A percentile compares a stretch with the other conserved stretches of the same genome.
Evolutionary conservation across 176 grass and related monocot species (phyloP).

Genomic region (Zizania latifolia): DNA sequence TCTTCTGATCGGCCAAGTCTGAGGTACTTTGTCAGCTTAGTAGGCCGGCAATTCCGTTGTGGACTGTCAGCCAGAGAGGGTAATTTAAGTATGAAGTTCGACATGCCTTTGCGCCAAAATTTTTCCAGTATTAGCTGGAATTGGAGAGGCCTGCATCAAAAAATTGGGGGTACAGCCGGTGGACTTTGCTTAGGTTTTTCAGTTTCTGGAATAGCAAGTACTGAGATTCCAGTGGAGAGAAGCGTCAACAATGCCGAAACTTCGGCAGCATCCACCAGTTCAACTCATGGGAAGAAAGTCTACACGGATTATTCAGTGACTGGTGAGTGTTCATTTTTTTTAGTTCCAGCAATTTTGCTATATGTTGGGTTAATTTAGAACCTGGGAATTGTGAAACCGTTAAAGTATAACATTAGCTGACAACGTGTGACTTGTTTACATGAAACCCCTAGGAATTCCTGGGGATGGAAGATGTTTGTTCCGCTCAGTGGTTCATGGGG

Average conservation of each 20-base stretch:
- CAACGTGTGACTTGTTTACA: background rate
- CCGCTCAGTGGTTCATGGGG: constrained; percentile 76
- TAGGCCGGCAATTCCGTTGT: constrained; percentile 47
- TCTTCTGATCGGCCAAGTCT: constrained; percentile 30
- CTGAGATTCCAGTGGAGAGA: constrained; percentile 45
- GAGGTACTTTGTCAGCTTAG: constrained; percentile 54
- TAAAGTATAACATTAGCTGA: background rate
- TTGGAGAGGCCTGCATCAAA: constrained; percentile 40
- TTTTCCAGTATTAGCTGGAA: constrained; percentile 51
- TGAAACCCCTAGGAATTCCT: constrained; percentile 58
- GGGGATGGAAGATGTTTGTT: constrained; percentile 90
- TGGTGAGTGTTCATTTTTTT: constrained; percentile 26
- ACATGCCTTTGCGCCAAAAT: constrained; percentile 26
- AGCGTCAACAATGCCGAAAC: constrained; percentile 15
- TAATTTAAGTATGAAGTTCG: constrained; percentile 46
- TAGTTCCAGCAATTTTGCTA: background rate
- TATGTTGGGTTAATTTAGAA: background rate
- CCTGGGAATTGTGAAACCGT: background rate
- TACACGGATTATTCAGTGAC: constrained; percentile 89
- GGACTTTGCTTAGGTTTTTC: constrained; percentile 69
- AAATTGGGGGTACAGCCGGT: constrained; percentile 47
- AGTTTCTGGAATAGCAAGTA: constrained; percentile 42
- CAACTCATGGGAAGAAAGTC: constrained; percentile 69
- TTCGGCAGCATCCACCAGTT: constrained; percentile 26
- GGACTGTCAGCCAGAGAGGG: constrained; percentile 47